Conservation (phyloP, 768 basidiomycete genomes). For the Lactarius indigo region DNA sequence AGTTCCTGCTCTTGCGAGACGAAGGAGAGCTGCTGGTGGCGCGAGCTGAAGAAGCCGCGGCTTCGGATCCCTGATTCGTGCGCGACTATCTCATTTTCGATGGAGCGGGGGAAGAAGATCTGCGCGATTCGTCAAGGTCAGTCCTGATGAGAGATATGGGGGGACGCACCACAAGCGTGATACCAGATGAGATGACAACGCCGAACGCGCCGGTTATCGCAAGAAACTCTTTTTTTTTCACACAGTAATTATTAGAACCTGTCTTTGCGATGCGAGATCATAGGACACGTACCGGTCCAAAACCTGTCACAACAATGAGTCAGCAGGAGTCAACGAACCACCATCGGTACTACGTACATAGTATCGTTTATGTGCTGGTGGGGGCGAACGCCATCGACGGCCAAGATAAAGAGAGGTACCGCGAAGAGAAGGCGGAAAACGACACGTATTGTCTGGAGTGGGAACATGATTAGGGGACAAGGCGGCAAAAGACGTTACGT, state of each 20-base stretch:
- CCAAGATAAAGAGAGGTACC: conserved; percentile 60
- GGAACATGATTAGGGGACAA: background rate
- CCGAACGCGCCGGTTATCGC: conserved; percentile 21
- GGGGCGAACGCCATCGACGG: conserved; percentile 61
- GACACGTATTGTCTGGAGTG: conserved; percentile 58
- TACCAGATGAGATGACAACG: conserved; percentile 22
- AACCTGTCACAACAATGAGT: conserved; percentile 7
- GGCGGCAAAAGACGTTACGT: conserved; percentile 29
- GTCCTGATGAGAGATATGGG: background rate
- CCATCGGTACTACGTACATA: conserved; percentile 34
- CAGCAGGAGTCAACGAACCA: background rate
- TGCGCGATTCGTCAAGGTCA: background rate
- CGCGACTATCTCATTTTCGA: conserved; percentile 23
- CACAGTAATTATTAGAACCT: background rate
- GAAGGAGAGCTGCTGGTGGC: conserved; percentile 13
- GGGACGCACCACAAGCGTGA: conserved; percentile 23
- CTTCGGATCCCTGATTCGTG: conserved; percentile 10
- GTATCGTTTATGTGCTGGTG: conserved; percentile 64
- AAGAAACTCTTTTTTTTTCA: conserved; percentile 17
- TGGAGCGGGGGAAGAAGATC: conserved; percentile 27
- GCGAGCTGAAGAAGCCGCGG: conserved; percentile 12
- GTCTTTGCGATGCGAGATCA: background rate
- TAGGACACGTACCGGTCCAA: background rate
- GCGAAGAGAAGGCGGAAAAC: conserved; percentile 72
- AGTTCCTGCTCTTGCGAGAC: conserved; percentile 26